A percentile compares a stretch with the other conserved stretches of the same genome.
Conservation (phyloP, 2,329 filamentous ascomycete genomes). For the Aureobasidium melanogenum region DNA sequence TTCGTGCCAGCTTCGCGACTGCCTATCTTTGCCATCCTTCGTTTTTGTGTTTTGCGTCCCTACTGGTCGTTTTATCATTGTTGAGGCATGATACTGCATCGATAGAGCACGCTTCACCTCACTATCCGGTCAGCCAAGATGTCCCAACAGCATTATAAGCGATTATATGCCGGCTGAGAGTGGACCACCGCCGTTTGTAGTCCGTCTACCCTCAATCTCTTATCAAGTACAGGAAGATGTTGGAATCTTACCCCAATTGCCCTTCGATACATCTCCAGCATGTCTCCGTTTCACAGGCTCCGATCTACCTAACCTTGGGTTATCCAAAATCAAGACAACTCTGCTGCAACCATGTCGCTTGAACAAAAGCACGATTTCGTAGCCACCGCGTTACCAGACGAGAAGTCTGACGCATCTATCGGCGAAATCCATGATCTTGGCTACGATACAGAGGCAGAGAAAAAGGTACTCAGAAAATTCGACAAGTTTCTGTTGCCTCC, state of each 20-base stretch:
- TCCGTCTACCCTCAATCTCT: not conserved
- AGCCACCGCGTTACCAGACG: not conserved
- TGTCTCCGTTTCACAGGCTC: not conserved
- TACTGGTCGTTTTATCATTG: not conserved
- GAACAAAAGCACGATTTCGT: not conserved
- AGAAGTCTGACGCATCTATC: not conserved
- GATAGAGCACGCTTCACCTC: not conserved
- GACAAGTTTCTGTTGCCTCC: slow-evolving; percentile 16
- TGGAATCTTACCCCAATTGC: not conserved
- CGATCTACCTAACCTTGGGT: not conserved
- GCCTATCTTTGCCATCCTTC: not conserved
- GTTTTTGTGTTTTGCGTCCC: not conserved
- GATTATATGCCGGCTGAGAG: not conserved
- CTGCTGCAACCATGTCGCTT: not conserved
- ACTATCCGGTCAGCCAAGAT: not conserved
- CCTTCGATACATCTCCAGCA: not conserved
- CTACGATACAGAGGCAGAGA: slow-evolving; percentile 13
- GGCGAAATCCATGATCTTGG: not conserved
- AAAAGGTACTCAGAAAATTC: slow-evolving; percentile 14
- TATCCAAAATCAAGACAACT: not conserved
- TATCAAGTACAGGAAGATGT: not conserved
- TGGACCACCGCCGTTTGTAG: too few species aligned
- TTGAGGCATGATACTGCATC: not conserved
- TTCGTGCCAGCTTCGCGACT: not conserved
- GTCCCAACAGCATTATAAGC: not conserved